A percentile compares a stretch with the other conserved stretches of the same genome.
Conservation (phyloP, 2,329 filamentous ascomycete genomes). For the Immersiporthe knoxdaviesiana region DNA sequence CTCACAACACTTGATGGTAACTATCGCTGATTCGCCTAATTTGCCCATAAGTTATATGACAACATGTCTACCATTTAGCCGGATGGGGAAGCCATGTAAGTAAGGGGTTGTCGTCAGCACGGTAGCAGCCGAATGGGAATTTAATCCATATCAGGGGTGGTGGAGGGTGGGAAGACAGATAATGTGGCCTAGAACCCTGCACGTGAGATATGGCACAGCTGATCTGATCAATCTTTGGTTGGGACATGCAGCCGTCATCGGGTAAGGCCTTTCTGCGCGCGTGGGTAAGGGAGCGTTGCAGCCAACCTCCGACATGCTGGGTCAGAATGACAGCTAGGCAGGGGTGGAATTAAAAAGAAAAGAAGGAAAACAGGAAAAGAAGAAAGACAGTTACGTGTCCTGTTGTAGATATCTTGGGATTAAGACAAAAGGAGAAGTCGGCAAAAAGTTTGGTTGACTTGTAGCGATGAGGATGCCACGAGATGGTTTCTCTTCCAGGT, state of each 20-base stretch:
- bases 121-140: conserved; percentile 5
- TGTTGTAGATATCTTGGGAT: not conserved
- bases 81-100: conserved; percentile 14
- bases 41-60: not conserved
- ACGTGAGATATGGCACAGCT: conserved; percentile 25
- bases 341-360: not conserved
- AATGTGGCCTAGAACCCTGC: conserved; percentile 8
- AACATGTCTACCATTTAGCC: not conserved
- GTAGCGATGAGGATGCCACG: conserved; percentile 11
- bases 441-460: not conserved
- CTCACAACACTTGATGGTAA: not conserved
- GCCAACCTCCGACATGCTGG: not conserved
- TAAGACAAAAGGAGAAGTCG: not conserved
- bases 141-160: not conserved
- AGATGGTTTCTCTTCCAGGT: conserved; percentile 6
- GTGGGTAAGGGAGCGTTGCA: conserved; percentile 8
- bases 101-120: conserved; percentile 10
- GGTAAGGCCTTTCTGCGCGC: conserved; percentile 3
- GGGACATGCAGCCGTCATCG: conserved; percentile 28
- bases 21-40: not conserved
- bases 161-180: not conserved
- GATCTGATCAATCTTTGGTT: conserved; percentile 27
- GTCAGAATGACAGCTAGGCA: not conserved
- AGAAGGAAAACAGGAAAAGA: not conserved
- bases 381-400: not conserved